Percentiles rank a stretch among this genome's conserved stretches.
These are phyloP conservation scores for Phaeomoniella chlamydospora DNA, from an alignment of 2,329 filamentous ascomycete genomes.

Conservation along the genomic window DNA sequence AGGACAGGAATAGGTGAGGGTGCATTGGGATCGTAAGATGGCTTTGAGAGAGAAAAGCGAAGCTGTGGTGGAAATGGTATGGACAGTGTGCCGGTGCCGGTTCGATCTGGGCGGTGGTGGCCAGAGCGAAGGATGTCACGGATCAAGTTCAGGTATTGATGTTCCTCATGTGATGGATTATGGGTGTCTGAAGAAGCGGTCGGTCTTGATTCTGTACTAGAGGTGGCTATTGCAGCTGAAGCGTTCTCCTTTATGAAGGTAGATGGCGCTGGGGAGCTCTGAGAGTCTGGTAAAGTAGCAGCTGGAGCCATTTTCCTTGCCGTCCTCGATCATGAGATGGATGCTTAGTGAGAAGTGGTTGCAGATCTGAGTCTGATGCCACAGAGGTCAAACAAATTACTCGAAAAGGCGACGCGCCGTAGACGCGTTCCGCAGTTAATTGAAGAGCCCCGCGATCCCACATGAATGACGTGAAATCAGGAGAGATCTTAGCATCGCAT, in stretches of 20 bases:
- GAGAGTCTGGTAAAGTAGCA: not conserved
- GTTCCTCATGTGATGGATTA: conserved; percentile 55
- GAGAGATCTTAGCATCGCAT: too few relatives aligned
- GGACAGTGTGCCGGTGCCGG: conserved; percentile 82
- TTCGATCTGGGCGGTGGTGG: conserved; percentile 82
- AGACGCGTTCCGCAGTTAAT: not conserved
- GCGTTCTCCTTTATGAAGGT: conserved; percentile 10
- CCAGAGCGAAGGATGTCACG: conserved; percentile 68
- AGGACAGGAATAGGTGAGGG: conserved; percentile 46
- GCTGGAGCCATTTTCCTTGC: not conserved
- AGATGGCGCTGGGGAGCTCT: conserved; percentile 61
- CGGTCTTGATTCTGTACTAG: not conserved
- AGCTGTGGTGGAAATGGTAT: conserved; percentile 78
- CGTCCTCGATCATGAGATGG: too few relatives aligned
- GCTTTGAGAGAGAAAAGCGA: conserved; percentile 66
- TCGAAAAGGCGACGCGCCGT: not conserved
- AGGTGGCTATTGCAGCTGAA: conserved; percentile 4
- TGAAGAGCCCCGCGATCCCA: too few relatives aligned
- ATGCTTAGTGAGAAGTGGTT: too few relatives aligned
- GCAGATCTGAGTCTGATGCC: too few relatives aligned
- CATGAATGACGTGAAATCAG: too few relatives aligned
- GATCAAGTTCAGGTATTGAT: conserved; percentile 86
- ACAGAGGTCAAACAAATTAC: not conserved
- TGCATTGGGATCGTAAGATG: conserved; percentile 19
- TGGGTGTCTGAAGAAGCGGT: conserved; percentile 1